Conservation (phyloP, 164 flowering plant genomes). For the Vitis vinifera region ASM3070453v1 NC_081823.1:9077501-9078000, state of each 20-base stretch:
- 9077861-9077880: constrained; percentile 44
- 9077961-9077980: not conserved
- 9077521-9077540: constrained; percentile 58
- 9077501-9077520: constrained; percentile 63
- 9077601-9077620: constrained; percentile 79
- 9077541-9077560: constrained; percentile 41
- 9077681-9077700: constrained; percentile 59
- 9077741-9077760: constrained; percentile 59
- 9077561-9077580: constrained; percentile 68
- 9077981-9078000: not conserved
- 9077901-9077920: constrained; percentile 8
- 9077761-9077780: constrained; percentile 63
- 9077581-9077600: constrained; percentile 76
- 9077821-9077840: constrained; percentile 36
- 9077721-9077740: constrained; percentile 47
- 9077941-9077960: not conserved
- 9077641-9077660: constrained; percentile 81
- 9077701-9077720: constrained; percentile 55
- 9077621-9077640: constrained; percentile 87
- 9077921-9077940: not conserved
- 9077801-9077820: constrained; percentile 47
- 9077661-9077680: constrained; percentile 64
- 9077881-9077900: constrained; percentile 30
- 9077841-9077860: constrained; percentile 43
- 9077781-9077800: constrained; percentile 53